phyloP scores from a whole-genome alignment of 108 stramenopile species.

The Nannochloropsis salina region DNA sequence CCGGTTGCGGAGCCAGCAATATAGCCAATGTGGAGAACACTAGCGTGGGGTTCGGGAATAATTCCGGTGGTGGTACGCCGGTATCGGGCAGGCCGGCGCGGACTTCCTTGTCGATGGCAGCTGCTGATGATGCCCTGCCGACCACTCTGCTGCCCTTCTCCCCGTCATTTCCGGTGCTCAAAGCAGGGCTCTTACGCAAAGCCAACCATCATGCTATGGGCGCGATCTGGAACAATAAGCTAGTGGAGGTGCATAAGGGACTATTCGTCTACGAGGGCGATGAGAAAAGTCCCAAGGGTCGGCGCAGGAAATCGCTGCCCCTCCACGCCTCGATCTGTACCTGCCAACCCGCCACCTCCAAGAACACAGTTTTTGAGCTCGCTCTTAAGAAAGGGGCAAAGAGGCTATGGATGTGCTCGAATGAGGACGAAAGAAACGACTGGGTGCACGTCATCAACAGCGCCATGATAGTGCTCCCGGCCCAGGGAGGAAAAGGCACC shows the following conservation, averaged over 20 bases:
- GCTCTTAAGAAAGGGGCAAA: background rate
- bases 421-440: background rate
- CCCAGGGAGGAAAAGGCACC: background rate
- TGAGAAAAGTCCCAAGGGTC: background rate
- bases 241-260: constrained; percentile 12
- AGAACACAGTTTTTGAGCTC: background rate
- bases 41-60: background rate
- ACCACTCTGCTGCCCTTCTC: background rate
- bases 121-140: background rate
- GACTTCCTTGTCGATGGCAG: background rate
- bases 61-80: background rate
- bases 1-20: background rate
- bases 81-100: background rate
- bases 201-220: constrained; percentile 14
- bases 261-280: background rate
- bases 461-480: background rate
- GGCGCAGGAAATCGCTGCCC: background rate
- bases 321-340: background rate
- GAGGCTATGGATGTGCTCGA: background rate
- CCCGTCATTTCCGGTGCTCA: background rate
- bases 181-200: background rate
- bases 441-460: background rate
- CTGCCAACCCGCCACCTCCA: background rate
- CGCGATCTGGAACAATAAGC: background rate
- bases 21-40: background rate